Evolutionary conservation across 148 eudicot genomes (phyloP).

Genomic region (Linanthus parryae): DNA sequence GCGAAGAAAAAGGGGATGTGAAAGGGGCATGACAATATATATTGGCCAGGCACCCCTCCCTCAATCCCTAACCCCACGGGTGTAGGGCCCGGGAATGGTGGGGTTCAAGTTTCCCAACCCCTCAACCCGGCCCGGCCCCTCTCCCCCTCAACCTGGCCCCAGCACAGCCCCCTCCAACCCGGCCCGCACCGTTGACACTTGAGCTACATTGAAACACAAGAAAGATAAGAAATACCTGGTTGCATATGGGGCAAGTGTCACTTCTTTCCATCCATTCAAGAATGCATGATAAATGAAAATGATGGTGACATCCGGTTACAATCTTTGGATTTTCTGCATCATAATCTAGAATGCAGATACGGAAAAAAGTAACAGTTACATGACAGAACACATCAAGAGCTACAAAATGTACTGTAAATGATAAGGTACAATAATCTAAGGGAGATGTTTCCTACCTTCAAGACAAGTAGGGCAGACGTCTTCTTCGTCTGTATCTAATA

Average conservation of each 20-base stretch:
- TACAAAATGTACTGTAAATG: too few species aligned
- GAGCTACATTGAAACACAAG: background rate
- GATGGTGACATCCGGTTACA: constrained; percentile 70
- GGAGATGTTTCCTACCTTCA: constrained; percentile 77
- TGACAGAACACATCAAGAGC: too few species aligned
- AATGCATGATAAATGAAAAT: constrained; percentile 88
- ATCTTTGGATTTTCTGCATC: constrained; percentile 72
- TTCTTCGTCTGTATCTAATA: constrained; percentile 52
- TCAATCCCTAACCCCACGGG: too few species aligned
- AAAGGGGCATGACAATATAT: too few species aligned
- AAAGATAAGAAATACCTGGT: constrained; percentile 47
- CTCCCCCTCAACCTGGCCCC: background rate
- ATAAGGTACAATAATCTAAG: too few species aligned
- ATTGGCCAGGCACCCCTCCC: too few species aligned
- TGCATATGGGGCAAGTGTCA: constrained; percentile 80
- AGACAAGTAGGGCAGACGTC: constrained; percentile 89
- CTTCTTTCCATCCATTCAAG: constrained; percentile 99
- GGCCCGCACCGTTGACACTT: background rate
- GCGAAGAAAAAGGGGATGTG: too few species aligned
- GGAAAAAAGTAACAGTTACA: constrained; percentile 1
- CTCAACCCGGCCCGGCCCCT: background rate
- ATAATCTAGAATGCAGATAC: constrained; percentile 42
- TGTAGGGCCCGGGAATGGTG: too few species aligned
- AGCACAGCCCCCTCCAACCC: background rate
- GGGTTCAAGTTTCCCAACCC: too few species aligned